phyloP scores from a whole-genome alignment of 495 filamentous ascomycete species.

The Amphirosellinia nigrospora region DNA sequence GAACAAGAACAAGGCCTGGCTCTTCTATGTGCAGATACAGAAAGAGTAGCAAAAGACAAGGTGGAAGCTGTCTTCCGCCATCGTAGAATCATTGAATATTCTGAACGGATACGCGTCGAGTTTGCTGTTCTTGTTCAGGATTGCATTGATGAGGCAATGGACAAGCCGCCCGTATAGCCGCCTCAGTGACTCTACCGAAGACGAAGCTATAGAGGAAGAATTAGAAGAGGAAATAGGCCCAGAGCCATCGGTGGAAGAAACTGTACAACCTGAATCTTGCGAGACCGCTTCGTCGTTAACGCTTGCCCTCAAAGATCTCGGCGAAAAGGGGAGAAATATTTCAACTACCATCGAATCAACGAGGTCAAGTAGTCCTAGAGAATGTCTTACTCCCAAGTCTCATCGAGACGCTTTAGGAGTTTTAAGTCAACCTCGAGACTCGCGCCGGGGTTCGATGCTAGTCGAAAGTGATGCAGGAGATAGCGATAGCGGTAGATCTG shows the following conservation, averaged over 20 bases:
- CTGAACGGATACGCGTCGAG: constrained; percentile 92
- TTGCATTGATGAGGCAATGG: constrained; percentile 90
- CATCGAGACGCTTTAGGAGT: constrained; percentile 72
- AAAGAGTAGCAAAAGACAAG: constrained; percentile 79
- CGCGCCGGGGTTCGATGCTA: constrained; percentile 73
- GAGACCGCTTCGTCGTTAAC: constrained; percentile 64
- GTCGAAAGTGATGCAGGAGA: constrained; percentile 78
- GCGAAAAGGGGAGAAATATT: constrained; percentile 49
- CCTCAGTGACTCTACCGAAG: constrained; percentile 75
- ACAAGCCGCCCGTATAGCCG: constrained; percentile 85
- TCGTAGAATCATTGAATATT: constrained; percentile 91
- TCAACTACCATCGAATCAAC: constrained; percentile 56
- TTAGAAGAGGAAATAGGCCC: constrained; percentile 38
- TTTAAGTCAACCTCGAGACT: constrained; percentile 65
- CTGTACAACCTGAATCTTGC: constrained; percentile 59
- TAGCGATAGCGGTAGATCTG: constrained; percentile 88
- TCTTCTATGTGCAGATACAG: constrained; percentile 86
- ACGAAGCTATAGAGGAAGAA: constrained; percentile 51
- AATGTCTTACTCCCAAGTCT: constrained; percentile 89
- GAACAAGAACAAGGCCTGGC: constrained; percentile 93
- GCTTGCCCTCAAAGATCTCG: constrained; percentile 58
- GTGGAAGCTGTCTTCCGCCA: constrained; percentile 92
- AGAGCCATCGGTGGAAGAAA: constrained; percentile 48
- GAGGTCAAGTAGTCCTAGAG: constrained; percentile 87
- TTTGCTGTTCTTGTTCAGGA: constrained; percentile 90